Base-by-base conservation (phyloP, 2,329 filamentous ascomycete species). In the Epichloe brachyelytri region DNA sequence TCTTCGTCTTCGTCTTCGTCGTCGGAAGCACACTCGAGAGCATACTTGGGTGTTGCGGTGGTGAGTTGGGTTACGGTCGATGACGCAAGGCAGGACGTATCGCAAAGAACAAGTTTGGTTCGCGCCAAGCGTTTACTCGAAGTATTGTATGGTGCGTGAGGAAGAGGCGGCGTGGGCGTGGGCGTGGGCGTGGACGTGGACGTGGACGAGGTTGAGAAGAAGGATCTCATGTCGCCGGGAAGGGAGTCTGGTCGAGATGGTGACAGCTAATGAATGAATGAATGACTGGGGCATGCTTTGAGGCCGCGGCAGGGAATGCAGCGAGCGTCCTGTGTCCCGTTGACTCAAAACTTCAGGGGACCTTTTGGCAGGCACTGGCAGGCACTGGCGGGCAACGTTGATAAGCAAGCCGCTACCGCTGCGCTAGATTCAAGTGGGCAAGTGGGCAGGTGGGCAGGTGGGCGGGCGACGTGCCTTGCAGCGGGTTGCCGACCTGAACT, bases 181-280 rank as follows among this genome's bases (percentile, higher is more conserved):
- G 39, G 33, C 22, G 47, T 33, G 22, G 44, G 19, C 14, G 49
- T 17, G 38, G 33, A 2, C 6, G 22, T 19, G 49, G 40, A n/a
- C 33, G 22, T 26, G 54, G 43, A 43, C 40, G 22, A 46, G 47
- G 37, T 50, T n/a, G 49, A 53, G 33, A 54, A 55, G 30, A 55
- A 47, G 20, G 49, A 56, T 48, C 37, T 55, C 53, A 56, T 56
- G 30, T 26, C 43, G 48, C n/a, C 26, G 38, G 37, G 14, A 19
- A 50, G 19, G 22, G 36, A 47, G 43, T 47, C 26, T 11, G 26
- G 26, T 30, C 46, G 36, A 41, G 34, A 53, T 33, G 38, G 45
- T 36, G 43, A 48, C 38, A 6, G 36, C 39, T 26, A 46, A 34
- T 6, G n/a, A 46, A 14, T 4, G 14, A 46, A 7, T 6, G 20